Evolutionary conservation across 108 stramenopile species (phyloP).

Genomic region (Nannochloropsis granulata): DNA sequence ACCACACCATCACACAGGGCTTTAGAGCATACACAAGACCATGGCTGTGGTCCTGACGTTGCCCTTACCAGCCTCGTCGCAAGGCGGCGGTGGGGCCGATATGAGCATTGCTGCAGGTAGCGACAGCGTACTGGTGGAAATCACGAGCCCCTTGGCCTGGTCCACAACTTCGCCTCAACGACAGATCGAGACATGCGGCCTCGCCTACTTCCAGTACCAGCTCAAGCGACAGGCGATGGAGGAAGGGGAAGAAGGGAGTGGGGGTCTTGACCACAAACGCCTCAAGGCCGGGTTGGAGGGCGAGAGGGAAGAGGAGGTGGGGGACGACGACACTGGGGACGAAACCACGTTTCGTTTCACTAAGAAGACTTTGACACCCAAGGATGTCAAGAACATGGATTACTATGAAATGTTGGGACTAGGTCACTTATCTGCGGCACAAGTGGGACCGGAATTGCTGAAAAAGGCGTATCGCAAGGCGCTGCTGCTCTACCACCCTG

Average conservation of each 20-base stretch:
- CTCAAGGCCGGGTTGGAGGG: neutral
- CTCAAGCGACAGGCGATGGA: neutral
- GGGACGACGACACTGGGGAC: neutral
- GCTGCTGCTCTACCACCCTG: slow-evolving; percentile 40
- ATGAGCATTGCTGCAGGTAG: too few species aligned
- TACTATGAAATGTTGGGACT: slow-evolving; percentile 26
- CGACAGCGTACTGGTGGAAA: neutral
- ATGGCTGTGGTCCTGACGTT: neutral
- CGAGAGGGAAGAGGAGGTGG: neutral
- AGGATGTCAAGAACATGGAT: slow-evolving; percentile 6
- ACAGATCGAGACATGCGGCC: neutral
- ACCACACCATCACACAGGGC: too few species aligned
- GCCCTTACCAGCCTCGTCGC: neutral
- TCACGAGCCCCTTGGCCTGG: neutral
- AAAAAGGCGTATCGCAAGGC: slow-evolving; percentile 42
- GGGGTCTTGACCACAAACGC: neutral
- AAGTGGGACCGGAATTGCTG: slow-evolving; percentile 14
- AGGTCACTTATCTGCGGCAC: slow-evolving; percentile 9
- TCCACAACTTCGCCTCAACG: neutral
- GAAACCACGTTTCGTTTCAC: neutral
- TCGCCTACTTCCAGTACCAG: neutral
- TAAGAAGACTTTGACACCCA: slow-evolving; percentile 6
- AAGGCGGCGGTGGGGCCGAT: neutral
- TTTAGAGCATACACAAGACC: too few species aligned
- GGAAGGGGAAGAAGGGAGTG: neutral